phyloP scores from a whole-genome alignment of 306 rosid species.

The Cicer yamashitae region DNA sequence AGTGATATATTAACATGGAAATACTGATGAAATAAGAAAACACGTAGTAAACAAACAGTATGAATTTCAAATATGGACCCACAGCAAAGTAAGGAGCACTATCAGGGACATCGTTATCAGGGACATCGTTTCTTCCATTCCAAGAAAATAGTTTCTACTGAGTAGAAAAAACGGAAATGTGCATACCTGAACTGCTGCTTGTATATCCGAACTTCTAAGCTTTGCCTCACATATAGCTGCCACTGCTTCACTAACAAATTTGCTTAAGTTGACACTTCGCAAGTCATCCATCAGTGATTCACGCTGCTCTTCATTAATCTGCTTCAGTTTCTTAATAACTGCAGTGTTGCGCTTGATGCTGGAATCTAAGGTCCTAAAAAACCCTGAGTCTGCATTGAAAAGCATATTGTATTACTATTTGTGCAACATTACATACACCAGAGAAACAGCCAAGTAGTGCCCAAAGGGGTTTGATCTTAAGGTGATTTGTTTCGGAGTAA shows the following conservation, averaged over 20 bases:
- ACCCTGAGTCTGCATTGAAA: slow-evolving; percentile 71
- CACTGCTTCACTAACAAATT: slow-evolving; percentile 99
- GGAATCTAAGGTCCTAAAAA: slow-evolving; percentile 90
- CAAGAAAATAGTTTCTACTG: slow-evolving; percentile 18
- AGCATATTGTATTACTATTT: slow-evolving; percentile 34
- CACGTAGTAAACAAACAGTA: slow-evolving; percentile 9
- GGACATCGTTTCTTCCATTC: neutral
- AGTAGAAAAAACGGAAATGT: slow-evolving; percentile 28
- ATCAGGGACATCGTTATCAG: neutral
- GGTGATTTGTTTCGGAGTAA: neutral
- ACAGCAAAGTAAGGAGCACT: slow-evolving; percentile 9
- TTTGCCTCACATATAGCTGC: slow-evolving; percentile 94
- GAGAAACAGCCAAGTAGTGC: slow-evolving; percentile 24
- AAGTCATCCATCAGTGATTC: slow-evolving; percentile 89
- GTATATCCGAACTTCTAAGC: slow-evolving; percentile 89
- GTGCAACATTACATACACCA: neutral
- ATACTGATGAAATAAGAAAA: slow-evolving; percentile 17
- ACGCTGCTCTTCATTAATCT: slow-evolving; percentile 94
- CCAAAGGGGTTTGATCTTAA: neutral
- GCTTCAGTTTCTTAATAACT: slow-evolving; percentile 93
- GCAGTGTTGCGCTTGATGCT: slow-evolving; percentile 98
- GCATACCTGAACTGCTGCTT: slow-evolving; percentile 94
- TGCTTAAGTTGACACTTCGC: slow-evolving; percentile 88
- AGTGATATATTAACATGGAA: neutral
- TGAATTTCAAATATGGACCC: slow-evolving; percentile 28